Conservation (phyloP, 2,329 filamentous ascomycete genomes). For the Calonectria ilicicola region DNA sequence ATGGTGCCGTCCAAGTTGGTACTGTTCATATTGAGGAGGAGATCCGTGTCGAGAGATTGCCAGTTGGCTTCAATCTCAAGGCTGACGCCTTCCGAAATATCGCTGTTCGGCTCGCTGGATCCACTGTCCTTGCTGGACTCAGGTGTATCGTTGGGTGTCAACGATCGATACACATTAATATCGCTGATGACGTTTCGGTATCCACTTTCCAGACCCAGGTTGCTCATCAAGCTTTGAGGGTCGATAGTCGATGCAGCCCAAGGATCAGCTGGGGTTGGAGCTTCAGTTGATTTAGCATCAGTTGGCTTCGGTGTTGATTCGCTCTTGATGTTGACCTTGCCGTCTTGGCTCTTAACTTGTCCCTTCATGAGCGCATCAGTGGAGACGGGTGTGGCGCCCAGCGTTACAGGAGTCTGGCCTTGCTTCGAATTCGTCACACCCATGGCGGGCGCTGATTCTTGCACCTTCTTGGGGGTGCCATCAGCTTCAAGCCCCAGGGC, state of each 20-base stretch:
- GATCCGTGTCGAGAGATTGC: constrained; percentile 57
- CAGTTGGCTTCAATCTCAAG: constrained; percentile 67
- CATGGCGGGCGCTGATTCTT: constrained; percentile 52
- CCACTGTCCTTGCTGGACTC: constrained; percentile 73
- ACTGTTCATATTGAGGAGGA: constrained; percentile 58
- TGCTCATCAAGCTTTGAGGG: constrained; percentile 55
- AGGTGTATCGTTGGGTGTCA: constrained; percentile 73
- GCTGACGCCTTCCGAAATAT: constrained; percentile 66
- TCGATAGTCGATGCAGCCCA: constrained; percentile 63
- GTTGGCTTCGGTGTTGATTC: constrained; percentile 44
- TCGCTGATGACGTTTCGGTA: constrained; percentile 63
- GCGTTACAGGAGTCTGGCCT: constrained; percentile 59
- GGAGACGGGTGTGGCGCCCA: constrained; percentile 62
- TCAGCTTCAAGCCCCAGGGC: constrained; percentile 65
- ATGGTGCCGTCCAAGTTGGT: constrained; percentile 37
- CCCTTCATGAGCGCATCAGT: constrained; percentile 64
- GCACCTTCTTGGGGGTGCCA: constrained; percentile 54
- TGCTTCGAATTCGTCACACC: constrained; percentile 58
- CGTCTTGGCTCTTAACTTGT: constrained; percentile 55
- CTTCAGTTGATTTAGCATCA: constrained; percentile 45
- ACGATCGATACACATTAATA: constrained; percentile 64
- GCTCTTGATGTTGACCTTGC: constrained; percentile 45
- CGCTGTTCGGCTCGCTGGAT: constrained; percentile 70
- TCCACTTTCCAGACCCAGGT: constrained; percentile 49
- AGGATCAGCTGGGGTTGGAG: constrained; percentile 34